These are phyloP conservation scores for Hymenoscyphus albidus DNA, from an alignment of 2,329 filamentous ascomycete genomes.

Conservation along the genomic window DNA sequence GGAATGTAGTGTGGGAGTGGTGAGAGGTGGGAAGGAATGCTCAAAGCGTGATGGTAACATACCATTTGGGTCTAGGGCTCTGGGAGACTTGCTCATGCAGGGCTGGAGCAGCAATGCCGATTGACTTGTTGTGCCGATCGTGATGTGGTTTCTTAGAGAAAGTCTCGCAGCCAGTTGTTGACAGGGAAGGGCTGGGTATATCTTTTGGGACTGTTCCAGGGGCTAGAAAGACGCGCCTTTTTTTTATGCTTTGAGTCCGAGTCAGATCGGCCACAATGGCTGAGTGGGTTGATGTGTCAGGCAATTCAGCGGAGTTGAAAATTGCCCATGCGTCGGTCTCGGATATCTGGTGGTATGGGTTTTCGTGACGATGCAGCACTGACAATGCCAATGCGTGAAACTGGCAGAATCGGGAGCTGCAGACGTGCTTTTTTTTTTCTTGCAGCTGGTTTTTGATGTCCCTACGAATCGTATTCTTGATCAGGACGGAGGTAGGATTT, in stretches of 20 bases:
- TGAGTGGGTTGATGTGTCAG: conserved; percentile 27
- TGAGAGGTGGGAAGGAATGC: conserved; percentile 25
- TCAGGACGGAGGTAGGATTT: not conserved
- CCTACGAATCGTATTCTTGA: not conserved
- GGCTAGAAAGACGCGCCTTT: conserved; percentile 6
- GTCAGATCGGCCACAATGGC: conserved; percentile 7
- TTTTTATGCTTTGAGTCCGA: conserved; percentile 16
- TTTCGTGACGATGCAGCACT: conserved; percentile 23
- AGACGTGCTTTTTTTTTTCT: conserved; percentile 10
- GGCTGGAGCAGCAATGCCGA: conserved; percentile 21
- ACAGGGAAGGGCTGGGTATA: conserved; percentile 13
- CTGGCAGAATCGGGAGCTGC: conserved; percentile 10
- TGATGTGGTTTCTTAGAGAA: conserved; percentile 6
- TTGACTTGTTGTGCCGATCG: conserved; percentile 22
- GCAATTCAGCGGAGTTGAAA: conserved; percentile 20
- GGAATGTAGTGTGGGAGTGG: conserved; percentile 20
- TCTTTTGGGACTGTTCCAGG: conserved; percentile 8
- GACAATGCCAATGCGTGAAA: conserved; percentile 29
- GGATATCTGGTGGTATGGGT: conserved; percentile 21
- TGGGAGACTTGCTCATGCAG: conserved; percentile 27
- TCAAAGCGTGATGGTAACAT: conserved; percentile 23
- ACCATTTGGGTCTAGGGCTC: conserved; percentile 27
- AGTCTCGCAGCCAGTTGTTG: conserved; percentile 5
- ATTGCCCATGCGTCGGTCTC: conserved; percentile 30
- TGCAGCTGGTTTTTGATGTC: not conserved